Evolutionary conservation across 2,329 filamentous ascomycete genomes (phyloP), one percentile per base, ranked within the genome.

Genomic region (Diaporthe ilicicola): DNA sequence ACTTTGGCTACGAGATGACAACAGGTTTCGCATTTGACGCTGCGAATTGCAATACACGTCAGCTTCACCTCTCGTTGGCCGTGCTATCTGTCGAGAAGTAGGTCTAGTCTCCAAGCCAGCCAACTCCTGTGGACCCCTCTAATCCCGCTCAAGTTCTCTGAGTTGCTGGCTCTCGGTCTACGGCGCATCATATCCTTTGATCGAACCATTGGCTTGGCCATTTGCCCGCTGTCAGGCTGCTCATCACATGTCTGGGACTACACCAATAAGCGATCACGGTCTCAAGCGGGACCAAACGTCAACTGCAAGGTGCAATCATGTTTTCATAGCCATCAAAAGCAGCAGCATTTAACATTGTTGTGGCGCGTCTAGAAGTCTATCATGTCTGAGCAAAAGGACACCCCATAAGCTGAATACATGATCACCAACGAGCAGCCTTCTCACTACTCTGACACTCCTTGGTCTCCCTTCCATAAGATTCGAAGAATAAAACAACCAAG

Each of bases 341-440:
- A 66, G 67, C 56, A 68, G 61, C 50, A 54, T 56, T 56, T 72
- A 73, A 68, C 32, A 71, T 69, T 65, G 56, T 65, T 71, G 65
- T 59, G 66, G 65, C 69, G 39, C 51, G 51, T 65, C 71, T 72
- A 72, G 55, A 67, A 48, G 32, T 62, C 48, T 70, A 70, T 51
- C 62, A 67, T 51, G 70, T 67, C 69, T 59, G 44, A 24, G 46
- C 50, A 19, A 9, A 53, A 54, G 39, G 22, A 68, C 59, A 22
- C 17, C 56, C 64, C 27, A 61, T 48, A 59, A 69, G 22, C 56
- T 69, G 27, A 27, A 61, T 69, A 69, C 56, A 71, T 73, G 53
- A 61, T 51, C 51, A 65, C 24, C 42, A 61, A 69, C 42, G 70
- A 61, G 51, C 56, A 34, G 50, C 71, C 42, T 42, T 27, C 51